Conservation (phyloP, 1,139 yeast genomes). For the Suhomyces kunorum region DNA sequence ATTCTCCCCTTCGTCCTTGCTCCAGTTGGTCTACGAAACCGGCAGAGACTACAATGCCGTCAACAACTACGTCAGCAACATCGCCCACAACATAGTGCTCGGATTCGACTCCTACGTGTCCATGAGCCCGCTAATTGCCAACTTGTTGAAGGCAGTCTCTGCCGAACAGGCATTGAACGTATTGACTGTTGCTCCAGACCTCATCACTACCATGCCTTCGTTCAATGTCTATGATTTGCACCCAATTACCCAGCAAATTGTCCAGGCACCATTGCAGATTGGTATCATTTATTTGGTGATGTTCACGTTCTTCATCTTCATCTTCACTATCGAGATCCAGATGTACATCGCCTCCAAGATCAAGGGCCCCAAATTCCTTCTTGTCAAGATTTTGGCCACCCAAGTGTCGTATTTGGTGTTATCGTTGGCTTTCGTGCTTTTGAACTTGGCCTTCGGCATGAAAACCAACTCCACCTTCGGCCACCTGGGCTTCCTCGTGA, state of each 20-base stretch:
- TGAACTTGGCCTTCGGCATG: constrained; percentile 49
- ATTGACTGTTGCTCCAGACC: constrained; percentile 22
- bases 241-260: constrained; percentile 28
- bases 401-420: constrained; percentile 46
- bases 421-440: constrained; percentile 41
- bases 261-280: constrained; percentile 35
- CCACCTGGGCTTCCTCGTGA: constrained; percentile 49
- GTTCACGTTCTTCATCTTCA: constrained; percentile 35
- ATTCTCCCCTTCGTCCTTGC: constrained; percentile 20
- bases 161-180: constrained; percentile 21
- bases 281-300: constrained; percentile 35
- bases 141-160: constrained; percentile 24
- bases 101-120: constrained; percentile 21
- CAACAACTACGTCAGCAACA: constrained; percentile 22
- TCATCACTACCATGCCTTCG: constrained; percentile 28
- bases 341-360: constrained; percentile 32
- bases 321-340: constrained; percentile 31
- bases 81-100: constrained; percentile 21
- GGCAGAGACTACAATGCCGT: constrained; percentile 38
- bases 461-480: constrained; percentile 38
- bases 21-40: constrained; percentile 33
- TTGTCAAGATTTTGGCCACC: constrained; percentile 41
- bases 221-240: constrained; percentile 21
- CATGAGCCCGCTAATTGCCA: constrained; percentile 22
- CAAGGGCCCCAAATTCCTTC: constrained; percentile 39